Evolutionary conservation across 805 yeast species (phyloP), one percentile per base, ranked within the genome.

Genomic region (Candida methanosorbosa): DNA sequence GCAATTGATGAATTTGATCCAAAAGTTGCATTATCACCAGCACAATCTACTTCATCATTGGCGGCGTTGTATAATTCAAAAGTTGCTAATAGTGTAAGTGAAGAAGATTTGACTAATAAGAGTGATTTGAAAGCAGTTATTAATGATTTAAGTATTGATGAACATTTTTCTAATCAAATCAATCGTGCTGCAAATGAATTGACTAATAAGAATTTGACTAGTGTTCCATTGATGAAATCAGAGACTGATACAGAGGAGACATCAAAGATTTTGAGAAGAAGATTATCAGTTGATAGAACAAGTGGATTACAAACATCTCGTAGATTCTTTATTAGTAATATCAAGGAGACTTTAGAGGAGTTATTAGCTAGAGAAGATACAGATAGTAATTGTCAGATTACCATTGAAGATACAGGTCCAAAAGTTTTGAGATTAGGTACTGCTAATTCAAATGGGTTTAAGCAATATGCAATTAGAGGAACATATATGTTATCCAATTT

Each of bases 401-500:
- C 94, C 7, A 77, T 83, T 32, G 94, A 83, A 46, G 94, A 84
- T 50, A 72, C 74, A 3, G 94, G 94, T 1, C 92, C 94, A 4
- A 83, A 83, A 52, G 85, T 79, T n/a, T 61, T 83, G 39, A 71
- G 73, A 45, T 63, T 84, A 12, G 92, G 92, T 8, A 85, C 97
- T 2, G 85, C 79, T 25, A 82, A 83, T 51, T 85, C 95, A 4
- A 75, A 78, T 48, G 97, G 96, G 2, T 84, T 60, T 59, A 78
- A 74, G 26, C 78, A 73, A 45, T 71, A 72, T 36, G 83, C 79
- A 40, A 69, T 87, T 37, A 63, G 94, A 39, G 97, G 97, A 3
- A 87, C 95, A 0, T 87, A 87, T 51, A 82, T 82, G 88, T 61
- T 87, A 32, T 79, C 92, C 0, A 88, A 88, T 56, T 59, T 88